Percentiles rank a stretch among this genome's conserved stretches.
Evolutionary conservation across 257 asterid species (phyloP).

Genomic region (Gentiana macrophylla): DNA sequence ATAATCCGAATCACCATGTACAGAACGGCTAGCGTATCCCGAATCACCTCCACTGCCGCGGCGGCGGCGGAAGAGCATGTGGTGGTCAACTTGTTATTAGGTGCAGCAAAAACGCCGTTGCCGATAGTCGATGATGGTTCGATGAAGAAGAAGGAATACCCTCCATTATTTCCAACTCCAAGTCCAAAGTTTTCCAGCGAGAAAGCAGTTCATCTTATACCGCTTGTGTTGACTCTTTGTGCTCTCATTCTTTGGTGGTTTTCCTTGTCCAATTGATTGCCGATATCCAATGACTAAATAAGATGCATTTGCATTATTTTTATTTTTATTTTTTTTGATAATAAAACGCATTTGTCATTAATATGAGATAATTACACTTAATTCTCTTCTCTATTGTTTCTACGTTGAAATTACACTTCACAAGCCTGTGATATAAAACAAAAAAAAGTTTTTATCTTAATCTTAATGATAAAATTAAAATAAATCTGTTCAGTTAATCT

Average conservation of each 20-base stretch:
- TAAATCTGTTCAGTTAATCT: no score
- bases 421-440: no score
- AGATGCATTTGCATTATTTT: no score
- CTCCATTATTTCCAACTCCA: background rate
- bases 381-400: no score
- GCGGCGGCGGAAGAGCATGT: conserved; percentile 24
- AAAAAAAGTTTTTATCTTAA: no score
- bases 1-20: conserved; percentile 21
- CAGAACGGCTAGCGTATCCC: conserved; percentile 32
- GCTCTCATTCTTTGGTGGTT: conserved; percentile 49
- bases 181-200: conserved; percentile 19
- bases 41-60: conserved; percentile 3
- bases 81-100: conserved; percentile 19
- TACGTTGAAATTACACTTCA: no score
- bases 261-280: conserved; percentile 11
- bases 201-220: conserved; percentile 43
- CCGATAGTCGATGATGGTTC: conserved; percentile 14
- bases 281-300: no score
- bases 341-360: no score
- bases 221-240: conserved; percentile 38
- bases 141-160: conserved; percentile 29
- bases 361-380: no score
- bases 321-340: no score
- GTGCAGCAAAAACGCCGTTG: conserved; percentile 13
- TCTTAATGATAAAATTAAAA: no score